Percentiles rank a stretch among this genome's conserved stretches.
Conservation (phyloP, 441 rosid species). For the Arabidopsis hybrid region DNA sequence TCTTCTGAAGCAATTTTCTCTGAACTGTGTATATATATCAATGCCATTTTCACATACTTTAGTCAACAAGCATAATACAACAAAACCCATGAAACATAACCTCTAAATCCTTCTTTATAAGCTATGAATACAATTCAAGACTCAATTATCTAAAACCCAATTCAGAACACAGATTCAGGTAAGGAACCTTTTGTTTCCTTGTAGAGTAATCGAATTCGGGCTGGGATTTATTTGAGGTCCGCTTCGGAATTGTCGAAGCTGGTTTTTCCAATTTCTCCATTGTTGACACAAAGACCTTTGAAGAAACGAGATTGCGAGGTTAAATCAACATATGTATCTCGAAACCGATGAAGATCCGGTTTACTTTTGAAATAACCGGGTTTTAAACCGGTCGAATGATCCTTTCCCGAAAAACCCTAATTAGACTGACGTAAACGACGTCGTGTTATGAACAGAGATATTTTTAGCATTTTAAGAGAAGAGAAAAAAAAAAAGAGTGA, state of each 20-base stretch:
- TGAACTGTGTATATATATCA: constrained; percentile 51
- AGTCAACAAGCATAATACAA: background rate
- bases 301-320: background rate
- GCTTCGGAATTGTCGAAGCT: constrained; percentile 39
- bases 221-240: constrained; percentile 55
- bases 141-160: background rate
- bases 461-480: constrained; percentile 14
- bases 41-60: constrained; percentile 9
- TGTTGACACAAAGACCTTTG: too few species aligned
- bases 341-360: constrained; percentile 12
- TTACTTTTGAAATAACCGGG: background rate
- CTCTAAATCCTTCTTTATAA: background rate
- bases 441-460: constrained; percentile 27
- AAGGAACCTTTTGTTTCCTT: constrained; percentile 74
- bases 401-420: constrained; percentile 23
- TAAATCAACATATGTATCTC: background rate
- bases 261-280: background rate
- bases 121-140: background rate
- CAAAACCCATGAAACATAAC: background rate
- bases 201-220: constrained; percentile 54
- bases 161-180: background rate
- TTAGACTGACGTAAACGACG: background rate
- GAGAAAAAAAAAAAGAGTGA: background rate
- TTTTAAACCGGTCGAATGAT: background rate
- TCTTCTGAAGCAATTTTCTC: constrained; percentile 76